Evolutionary conservation across 164 flowering plant species (phyloP).

Genomic region (Magnolia officinalis): DNA sequence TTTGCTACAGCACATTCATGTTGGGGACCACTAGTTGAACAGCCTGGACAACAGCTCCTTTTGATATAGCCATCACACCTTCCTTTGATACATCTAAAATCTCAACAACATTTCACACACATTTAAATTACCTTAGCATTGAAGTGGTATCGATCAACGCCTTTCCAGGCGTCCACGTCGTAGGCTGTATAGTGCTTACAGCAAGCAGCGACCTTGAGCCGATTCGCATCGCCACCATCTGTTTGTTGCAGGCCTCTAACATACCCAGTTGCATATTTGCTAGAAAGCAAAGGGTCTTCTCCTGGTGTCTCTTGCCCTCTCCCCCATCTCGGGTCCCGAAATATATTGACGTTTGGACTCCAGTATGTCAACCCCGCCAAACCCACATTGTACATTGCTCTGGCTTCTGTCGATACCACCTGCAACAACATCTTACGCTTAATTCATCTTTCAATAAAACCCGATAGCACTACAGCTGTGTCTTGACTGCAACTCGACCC

Average conservation of each 20-base stretch:
- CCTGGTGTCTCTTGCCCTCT: slow-evolving; percentile 98
- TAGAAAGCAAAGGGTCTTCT: slow-evolving; percentile 82
- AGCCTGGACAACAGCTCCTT: too few relatives aligned
- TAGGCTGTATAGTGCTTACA: slow-evolving; percentile 97
- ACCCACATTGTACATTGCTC: slow-evolving; percentile 99
- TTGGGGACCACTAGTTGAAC: too few relatives aligned
- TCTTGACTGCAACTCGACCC: neutral
- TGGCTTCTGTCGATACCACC: slow-evolving; percentile 93
- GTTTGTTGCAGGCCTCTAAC: slow-evolving; percentile 78
- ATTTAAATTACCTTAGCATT: slow-evolving; percentile 63
- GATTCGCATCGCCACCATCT: slow-evolving; percentile 45
- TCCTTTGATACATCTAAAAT: too few relatives aligned
- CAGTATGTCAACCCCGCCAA: slow-evolving; percentile 87
- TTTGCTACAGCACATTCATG: too few relatives aligned
- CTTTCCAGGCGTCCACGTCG: slow-evolving; percentile 92
- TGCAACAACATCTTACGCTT: slow-evolving; percentile 17
- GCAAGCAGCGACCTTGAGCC: slow-evolving; percentile 92
- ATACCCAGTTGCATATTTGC: slow-evolving; percentile 70
- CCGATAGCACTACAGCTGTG: neutral
- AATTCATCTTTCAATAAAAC: neutral
- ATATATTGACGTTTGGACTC: slow-evolving; percentile 92
- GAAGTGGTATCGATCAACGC: slow-evolving; percentile 65
- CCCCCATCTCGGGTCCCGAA: slow-evolving; percentile 96
- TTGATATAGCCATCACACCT: too few relatives aligned
- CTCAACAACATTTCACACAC: too few relatives aligned